Percentiles rank a stretch among this genome's conserved stretches.
phyloP scores from a whole-genome alignment of 345 rosid genomes.

The Microcos paniculata region DNA sequence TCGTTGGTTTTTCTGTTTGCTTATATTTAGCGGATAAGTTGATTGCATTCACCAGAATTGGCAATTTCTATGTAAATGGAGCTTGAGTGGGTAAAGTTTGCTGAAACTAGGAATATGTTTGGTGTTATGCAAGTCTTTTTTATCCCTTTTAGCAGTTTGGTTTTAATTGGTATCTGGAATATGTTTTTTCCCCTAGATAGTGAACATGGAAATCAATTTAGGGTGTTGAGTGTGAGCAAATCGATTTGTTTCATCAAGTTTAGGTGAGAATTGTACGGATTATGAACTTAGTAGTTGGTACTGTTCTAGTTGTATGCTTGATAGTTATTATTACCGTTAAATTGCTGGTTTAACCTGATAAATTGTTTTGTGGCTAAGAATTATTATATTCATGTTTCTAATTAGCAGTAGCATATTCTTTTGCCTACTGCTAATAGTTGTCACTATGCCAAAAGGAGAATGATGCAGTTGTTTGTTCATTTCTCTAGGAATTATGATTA shows the following conservation, averaged over 20 bases:
- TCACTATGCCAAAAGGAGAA: neutral
- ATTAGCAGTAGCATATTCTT: neutral
- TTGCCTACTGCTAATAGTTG: neutral
- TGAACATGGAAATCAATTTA: neutral
- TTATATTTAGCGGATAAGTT: neutral
- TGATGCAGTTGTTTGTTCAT: neutral
- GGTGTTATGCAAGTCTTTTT: neutral
- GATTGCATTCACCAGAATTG: neutral
- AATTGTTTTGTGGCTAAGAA: neutral
- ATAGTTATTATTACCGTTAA: neutral
- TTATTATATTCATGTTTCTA: neutral
- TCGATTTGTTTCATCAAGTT: constrained; percentile 1
- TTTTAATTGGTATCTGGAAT: constrained; percentile 10
- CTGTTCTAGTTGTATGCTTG: neutral
- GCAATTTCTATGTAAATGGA: neutral
- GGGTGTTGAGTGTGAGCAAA: neutral
- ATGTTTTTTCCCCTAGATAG: neutral
- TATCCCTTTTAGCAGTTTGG: neutral
- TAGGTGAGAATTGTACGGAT: neutral
- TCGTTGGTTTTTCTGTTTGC: neutral
- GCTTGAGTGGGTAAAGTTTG: neutral
- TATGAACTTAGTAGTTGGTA: neutral
- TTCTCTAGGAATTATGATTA: neutral
- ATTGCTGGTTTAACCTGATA: constrained; percentile 11
- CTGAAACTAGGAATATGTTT: neutral